A percentile compares a stretch with the other conserved stretches of the same genome.
phyloP scores from a whole-genome alignment of 2,329 filamentous ascomycete species.

The Penicillium sp. region DNA sequence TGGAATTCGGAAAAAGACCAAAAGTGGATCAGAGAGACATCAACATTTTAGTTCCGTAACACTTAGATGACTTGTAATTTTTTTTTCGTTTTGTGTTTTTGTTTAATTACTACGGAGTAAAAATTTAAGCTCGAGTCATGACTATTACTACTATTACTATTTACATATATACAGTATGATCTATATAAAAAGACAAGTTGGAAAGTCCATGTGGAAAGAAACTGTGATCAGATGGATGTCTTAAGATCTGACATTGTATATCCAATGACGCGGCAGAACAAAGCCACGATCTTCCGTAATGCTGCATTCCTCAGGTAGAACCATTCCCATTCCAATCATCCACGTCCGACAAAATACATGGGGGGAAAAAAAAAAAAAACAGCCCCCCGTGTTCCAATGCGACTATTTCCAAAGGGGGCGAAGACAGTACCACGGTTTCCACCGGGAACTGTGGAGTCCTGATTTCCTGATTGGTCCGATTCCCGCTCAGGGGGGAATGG shows the following conservation, averaged over 20 bases:
- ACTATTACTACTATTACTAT: not conserved
- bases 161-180: not conserved
- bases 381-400: not conserved
- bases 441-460: slow-evolving; percentile 11
- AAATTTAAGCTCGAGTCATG: not conserved
- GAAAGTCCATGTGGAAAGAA: not conserved
- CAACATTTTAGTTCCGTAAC: slow-evolving; percentile 23
- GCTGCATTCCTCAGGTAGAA: not conserved
- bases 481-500: slow-evolving; percentile 11
- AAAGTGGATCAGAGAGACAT: slow-evolving; percentile 26
- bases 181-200: not conserved
- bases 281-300: not conserved
- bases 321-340: not conserved
- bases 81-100: not conserved
- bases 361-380: not conserved
- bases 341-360: not conserved
- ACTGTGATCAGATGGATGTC: slow-evolving; percentile 17
- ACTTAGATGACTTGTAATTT: slow-evolving; percentile 27
- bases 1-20: slow-evolving; percentile 23
- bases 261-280: slow-evolving; percentile 1
- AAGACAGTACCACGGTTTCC: slow-evolving; percentile 10
- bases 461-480: slow-evolving; percentile 15
- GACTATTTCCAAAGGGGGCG: not conserved
- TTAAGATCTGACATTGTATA: slow-evolving; percentile 7
- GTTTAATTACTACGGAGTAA: no score